Evolutionary conservation across 495 filamentous ascomycete species (phyloP).

Genomic region (Penicillium canariense): DNA sequence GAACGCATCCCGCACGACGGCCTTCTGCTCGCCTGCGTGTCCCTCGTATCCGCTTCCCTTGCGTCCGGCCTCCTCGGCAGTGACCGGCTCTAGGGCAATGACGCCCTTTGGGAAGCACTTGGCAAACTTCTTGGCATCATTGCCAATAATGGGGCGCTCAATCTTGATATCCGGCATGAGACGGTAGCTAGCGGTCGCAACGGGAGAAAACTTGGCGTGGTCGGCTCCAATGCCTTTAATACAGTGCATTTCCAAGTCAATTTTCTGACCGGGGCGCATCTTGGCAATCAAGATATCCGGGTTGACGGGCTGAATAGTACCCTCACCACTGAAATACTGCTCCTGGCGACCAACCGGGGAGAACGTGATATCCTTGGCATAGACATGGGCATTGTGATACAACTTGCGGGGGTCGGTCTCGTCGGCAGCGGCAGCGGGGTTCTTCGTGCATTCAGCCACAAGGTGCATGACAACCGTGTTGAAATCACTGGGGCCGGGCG

Average conservation of each 20-base stretch:
- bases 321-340: conserved; percentile 61
- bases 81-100: conserved; percentile 73
- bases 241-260: conserved; percentile 80
- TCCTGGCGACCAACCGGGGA: conserved; percentile 70
- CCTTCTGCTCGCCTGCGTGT: conserved; percentile 71
- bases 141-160: conserved; percentile 73
- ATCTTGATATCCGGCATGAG: conserved; percentile 86
- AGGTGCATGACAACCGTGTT: conserved; percentile 78
- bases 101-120: conserved; percentile 90
- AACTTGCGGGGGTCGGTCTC: conserved; percentile 79
- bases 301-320: conserved; percentile 71
- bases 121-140: conserved; percentile 84
- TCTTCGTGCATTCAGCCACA: conserved; percentile 71
- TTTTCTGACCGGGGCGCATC: conserved; percentile 83
- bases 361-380: conserved; percentile 78
- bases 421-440: conserved; percentile 60
- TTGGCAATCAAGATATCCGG: conserved; percentile 95
- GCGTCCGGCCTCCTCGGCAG: conserved; percentile 58
- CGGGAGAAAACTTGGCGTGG: conserved; percentile 97
- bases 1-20: conserved; percentile 76
- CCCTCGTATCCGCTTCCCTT: conserved; percentile 68
- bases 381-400: conserved; percentile 83
- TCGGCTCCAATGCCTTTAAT: conserved; percentile 92
- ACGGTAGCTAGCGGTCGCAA: conserved; percentile 90
- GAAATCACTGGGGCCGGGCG: conserved; percentile 58